These are phyloP conservation scores for Lipomyces spencermartinsiae DNA, from an alignment of 805 yeast genomes.

Conservation along the genomic window DNA sequence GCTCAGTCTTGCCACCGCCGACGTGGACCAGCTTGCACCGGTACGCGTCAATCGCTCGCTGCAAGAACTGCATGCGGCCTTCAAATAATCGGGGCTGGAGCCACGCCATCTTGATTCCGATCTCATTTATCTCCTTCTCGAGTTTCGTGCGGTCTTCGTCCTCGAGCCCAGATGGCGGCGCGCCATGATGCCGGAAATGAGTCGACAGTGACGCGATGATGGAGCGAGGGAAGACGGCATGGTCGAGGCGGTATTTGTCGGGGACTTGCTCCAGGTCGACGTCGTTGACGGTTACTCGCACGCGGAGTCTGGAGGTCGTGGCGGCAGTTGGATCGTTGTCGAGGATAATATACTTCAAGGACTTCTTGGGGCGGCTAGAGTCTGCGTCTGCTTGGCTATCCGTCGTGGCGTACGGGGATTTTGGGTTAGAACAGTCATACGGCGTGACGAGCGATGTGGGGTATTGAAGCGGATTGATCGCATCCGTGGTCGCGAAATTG, in stretches of 20 bases:
- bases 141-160: slow-evolving; percentile 8
- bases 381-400: background rate
- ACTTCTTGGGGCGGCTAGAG: slow-evolving; percentile 5
- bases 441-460: slow-evolving; percentile 11
- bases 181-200: slow-evolving; percentile 24
- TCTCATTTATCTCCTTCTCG: slow-evolving; percentile 27
- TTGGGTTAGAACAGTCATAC: background rate
- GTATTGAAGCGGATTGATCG: slow-evolving; percentile 12
- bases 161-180: background rate
- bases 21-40: slow-evolving; percentile 24
- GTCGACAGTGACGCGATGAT: slow-evolving; percentile 29
- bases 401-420: background rate
- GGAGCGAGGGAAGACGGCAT: slow-evolving; percentile 29
- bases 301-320: slow-evolving; percentile 20
- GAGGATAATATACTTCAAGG: slow-evolving; percentile 23
- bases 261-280: slow-evolving; percentile 30
- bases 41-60: slow-evolving; percentile 30
- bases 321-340: slow-evolving; percentile 8
- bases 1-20: slow-evolving; percentile 17
- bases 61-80: slow-evolving; percentile 28
- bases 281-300: slow-evolving; percentile 22
- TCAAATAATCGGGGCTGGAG: slow-evolving; percentile 34
- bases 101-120: slow-evolving; percentile 36
- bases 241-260: slow-evolving; percentile 31
- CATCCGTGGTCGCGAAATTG: background rate